These are phyloP conservation scores for Saccharomycopsis synnaedendra DNA, from an alignment of 805 yeast genomes.

Conservation along the genomic window DNA sequence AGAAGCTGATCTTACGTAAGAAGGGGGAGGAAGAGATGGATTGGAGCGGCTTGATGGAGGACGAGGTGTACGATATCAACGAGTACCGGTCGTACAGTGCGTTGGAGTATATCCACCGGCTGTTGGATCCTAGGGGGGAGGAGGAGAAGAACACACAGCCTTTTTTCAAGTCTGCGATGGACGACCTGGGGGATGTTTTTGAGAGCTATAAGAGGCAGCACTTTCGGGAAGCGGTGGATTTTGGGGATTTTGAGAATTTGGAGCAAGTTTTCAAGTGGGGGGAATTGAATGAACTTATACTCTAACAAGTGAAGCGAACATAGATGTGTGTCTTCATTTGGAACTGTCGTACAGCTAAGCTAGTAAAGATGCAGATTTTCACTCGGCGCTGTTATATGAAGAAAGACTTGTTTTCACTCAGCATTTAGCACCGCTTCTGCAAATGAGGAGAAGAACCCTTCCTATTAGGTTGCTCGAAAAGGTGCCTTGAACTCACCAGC, in stretches of 20 bases:
- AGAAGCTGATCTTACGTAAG: slow-evolving; percentile 17
- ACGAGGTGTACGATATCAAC: slow-evolving; percentile 16
- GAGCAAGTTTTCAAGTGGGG: slow-evolving; percentile 19
- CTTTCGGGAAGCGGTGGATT: slow-evolving; percentile 18
- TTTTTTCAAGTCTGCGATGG: slow-evolving; percentile 8
- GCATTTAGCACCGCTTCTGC: too few relatives aligned
- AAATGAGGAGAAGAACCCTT: too few relatives aligned
- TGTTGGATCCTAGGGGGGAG: slow-evolving; percentile 25
- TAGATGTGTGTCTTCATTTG: too few relatives aligned
- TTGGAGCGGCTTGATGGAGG: slow-evolving; percentile 18
- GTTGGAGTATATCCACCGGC: slow-evolving; percentile 22
- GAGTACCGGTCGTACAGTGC: slow-evolving; percentile 8
- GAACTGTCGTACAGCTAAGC: too few relatives aligned
- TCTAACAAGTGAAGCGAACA: not conserved
- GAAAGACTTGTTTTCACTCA: too few relatives aligned
- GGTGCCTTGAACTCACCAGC: too few relatives aligned
- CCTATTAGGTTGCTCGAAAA: too few relatives aligned
- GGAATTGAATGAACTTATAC: slow-evolving; percentile 11
- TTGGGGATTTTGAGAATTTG: slow-evolving; percentile 20
- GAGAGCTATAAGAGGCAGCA: slow-evolving; percentile 5
- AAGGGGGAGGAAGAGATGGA: slow-evolving; percentile 15
- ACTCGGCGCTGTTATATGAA: too few relatives aligned
- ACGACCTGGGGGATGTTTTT: slow-evolving; percentile 10
- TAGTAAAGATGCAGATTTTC: too few relatives aligned
- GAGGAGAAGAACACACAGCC: slow-evolving; percentile 1